Percentiles rank a stretch among this genome's conserved stretches.
phyloP scores from a whole-genome alignment of 306 rosid genomes.

The Luffa aegyptiaca region DNA sequence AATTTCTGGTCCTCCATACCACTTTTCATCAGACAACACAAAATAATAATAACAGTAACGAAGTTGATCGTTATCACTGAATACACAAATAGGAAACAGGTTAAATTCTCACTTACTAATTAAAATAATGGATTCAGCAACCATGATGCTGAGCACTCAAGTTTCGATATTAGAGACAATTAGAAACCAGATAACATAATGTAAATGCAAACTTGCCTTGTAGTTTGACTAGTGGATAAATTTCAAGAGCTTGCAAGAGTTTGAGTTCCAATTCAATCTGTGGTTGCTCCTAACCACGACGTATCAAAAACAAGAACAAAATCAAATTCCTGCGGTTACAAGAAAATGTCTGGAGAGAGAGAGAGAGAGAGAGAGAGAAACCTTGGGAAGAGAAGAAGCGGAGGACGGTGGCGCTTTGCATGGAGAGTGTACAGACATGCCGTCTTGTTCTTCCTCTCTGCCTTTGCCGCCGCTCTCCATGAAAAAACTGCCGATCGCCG shows the following conservation, averaged over 20 bases:
- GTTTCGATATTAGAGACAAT: not conserved
- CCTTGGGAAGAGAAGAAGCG: slow-evolving; percentile 87
- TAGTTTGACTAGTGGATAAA: slow-evolving; percentile 66
- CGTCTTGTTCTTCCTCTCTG: slow-evolving; percentile 91
- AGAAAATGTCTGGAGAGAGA: not conserved
- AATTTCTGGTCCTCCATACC: not conserved
- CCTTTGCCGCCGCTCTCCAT: slow-evolving; percentile 64
- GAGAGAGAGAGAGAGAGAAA: slow-evolving; percentile 20
- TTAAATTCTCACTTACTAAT: not conserved
- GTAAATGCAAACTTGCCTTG: slow-evolving; percentile 34
- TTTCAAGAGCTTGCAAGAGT: slow-evolving; percentile 66
- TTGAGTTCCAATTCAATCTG: slow-evolving; percentile 85
- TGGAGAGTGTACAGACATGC: slow-evolving; percentile 89
- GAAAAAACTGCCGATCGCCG: not conserved
- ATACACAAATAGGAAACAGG: not conserved
- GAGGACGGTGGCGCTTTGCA: slow-evolving; percentile 97
- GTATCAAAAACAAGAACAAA: not conserved
- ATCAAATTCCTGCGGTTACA: not conserved
- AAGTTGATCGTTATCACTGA: not conserved
- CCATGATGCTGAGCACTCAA: not conserved
- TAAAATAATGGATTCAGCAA: not conserved
- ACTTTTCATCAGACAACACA: not conserved
- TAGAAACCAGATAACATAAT: not conserved
- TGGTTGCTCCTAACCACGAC: slow-evolving; percentile 52
- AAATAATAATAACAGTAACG: not conserved